Conservation (phyloP, 1,284 basidiomycete genomes). For the Boletellus dicymbophilus region DNA sequence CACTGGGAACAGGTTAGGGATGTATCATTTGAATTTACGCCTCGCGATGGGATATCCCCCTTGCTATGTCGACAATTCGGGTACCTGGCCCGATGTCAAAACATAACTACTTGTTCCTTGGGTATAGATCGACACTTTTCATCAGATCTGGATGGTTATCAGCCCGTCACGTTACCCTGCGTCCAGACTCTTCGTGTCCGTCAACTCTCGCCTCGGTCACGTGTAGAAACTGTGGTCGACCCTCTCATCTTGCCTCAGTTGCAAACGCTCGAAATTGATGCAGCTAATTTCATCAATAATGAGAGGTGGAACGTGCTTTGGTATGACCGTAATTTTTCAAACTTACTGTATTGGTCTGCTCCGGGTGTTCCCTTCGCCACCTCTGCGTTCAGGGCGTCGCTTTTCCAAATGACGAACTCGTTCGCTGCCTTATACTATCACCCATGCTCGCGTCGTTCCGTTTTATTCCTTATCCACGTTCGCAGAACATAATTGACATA, state of each 20-base stretch:
- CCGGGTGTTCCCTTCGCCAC: constrained; percentile 10
- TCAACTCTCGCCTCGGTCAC: neutral
- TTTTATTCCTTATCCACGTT: constrained; percentile 22
- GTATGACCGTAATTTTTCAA: constrained; percentile 16
- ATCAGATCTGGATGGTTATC: no score
- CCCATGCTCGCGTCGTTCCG: constrained; percentile 12
- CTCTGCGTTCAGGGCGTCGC: constrained; percentile 19
- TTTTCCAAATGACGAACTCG: constrained; percentile 18
- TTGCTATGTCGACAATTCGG: constrained; percentile 1
- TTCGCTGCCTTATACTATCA: constrained; percentile 20
- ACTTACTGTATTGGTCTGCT: constrained; percentile 20
- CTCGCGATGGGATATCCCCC: neutral
- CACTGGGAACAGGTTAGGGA: constrained; percentile 14
- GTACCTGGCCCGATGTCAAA: constrained; percentile 11
- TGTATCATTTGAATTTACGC: constrained; percentile 13
- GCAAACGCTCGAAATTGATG: constrained; percentile 17
- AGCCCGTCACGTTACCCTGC: constrained; percentile 5
- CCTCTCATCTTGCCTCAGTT: constrained; percentile 14
- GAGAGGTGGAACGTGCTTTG: neutral
- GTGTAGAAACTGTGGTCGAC: constrained; percentile 1
- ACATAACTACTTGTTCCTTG: constrained; percentile 19
- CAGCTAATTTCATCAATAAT: neutral
- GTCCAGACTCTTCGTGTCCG: constrained; percentile 17
- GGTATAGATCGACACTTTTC: constrained; percentile 7
- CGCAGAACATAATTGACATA: constrained; percentile 14